These are phyloP conservation scores for Porphyrellus cyaneotinctus DNA, from an alignment of 768 basidiomycete genomes.

Conservation along the genomic window DNA sequence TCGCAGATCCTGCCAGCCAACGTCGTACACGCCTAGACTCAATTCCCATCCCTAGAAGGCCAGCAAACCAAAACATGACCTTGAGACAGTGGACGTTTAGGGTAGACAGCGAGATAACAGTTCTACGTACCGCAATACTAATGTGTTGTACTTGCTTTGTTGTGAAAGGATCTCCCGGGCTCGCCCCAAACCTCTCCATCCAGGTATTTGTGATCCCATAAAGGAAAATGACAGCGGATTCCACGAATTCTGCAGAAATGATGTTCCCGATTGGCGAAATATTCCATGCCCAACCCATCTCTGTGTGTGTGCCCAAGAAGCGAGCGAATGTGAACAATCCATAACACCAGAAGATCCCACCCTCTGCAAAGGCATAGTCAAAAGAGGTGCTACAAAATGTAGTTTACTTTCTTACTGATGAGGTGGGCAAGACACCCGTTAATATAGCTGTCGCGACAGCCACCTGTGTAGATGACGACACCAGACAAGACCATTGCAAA, in stretches of 20 bases:
- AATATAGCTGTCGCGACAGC: conserved; percentile 71
- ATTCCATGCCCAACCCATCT: conserved; percentile 97
- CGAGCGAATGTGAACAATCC: conserved; percentile 88
- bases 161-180: conserved; percentile 76
- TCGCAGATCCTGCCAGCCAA: conserved; percentile 64
- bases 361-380: conserved; percentile 47
- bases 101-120: neutral
- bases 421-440: conserved; percentile 88
- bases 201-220: conserved; percentile 92
- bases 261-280: conserved; percentile 46
- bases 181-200: conserved; percentile 93
- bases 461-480: conserved; percentile 79
- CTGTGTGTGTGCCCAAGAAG: conserved; percentile 86
- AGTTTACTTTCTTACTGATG: conserved; percentile 58
- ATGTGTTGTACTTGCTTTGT: conserved; percentile 94
- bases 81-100: conserved; percentile 17
- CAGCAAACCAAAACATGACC: conserved; percentile 95
- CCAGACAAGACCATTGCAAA: conserved; percentile 66
- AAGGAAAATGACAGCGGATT: conserved; percentile 76
- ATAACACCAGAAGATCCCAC: conserved; percentile 89
- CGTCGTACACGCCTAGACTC: conserved; percentile 71
- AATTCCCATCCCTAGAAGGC: conserved; percentile 82
- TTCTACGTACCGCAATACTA: conserved; percentile 69
- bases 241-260: conserved; percentile 71
- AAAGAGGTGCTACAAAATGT: neutral